phyloP scores from a whole-genome alignment of 75 land plant species.

The Pinus tabuliformis region DNA sequence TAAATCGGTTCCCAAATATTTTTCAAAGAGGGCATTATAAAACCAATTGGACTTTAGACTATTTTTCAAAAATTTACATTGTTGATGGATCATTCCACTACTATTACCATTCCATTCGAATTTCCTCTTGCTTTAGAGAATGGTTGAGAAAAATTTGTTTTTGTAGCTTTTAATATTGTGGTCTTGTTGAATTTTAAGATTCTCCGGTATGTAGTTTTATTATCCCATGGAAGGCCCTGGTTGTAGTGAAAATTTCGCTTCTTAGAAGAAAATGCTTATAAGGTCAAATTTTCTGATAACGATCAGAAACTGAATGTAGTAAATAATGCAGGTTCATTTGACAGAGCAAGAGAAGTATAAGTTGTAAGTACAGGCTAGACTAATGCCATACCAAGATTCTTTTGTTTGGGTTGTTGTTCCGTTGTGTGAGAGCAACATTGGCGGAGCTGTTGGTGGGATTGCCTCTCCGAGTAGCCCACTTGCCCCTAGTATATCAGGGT shows the following conservation, averaged over 20 bases:
- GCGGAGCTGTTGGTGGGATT: constrained; percentile 64
- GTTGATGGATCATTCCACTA: too few species aligned
- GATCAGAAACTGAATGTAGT: constrained; percentile 2
- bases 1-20: neutral
- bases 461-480: constrained; percentile 93
- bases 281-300: neutral
- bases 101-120: neutral
- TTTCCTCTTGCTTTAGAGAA: neutral
- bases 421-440: constrained; percentile 70
- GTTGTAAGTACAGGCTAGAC: constrained; percentile 94
- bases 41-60: neutral
- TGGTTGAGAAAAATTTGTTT: neutral
- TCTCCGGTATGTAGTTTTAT: neutral
- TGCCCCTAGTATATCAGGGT: constrained; percentile 59
- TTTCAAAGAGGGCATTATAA: neutral
- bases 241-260: neutral
- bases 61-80: neutral
- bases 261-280: neutral
- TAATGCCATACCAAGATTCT: constrained; percentile 94
- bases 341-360: constrained; percentile 90
- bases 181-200: neutral
- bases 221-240: neutral
- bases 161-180: neutral
- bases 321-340: constrained; percentile 64
- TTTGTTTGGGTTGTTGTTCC: constrained; percentile 97